Percentiles rank a stretch among this genome's conserved stretches.
phyloP scores from a whole-genome alignment of 2,329 filamentous ascomycete species.

The Pseudodiploospora longispora region DNA sequence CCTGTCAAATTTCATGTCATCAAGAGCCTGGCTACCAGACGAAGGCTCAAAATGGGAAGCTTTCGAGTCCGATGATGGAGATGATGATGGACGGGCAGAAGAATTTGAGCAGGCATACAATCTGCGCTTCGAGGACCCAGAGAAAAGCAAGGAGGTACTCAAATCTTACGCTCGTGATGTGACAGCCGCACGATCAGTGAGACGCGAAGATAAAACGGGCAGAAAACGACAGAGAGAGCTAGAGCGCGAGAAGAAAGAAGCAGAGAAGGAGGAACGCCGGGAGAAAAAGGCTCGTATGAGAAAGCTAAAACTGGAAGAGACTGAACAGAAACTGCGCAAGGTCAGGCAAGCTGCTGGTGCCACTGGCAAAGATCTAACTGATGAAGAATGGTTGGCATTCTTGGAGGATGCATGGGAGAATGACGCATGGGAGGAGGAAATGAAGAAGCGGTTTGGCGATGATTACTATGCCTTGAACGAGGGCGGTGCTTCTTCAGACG shows the following conservation, averaged over 20 bases:
- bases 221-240: conserved; percentile 72
- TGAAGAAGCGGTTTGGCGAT: conserved; percentile 81
- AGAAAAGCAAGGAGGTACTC: conserved; percentile 78
- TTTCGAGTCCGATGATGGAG: conserved; percentile 89
- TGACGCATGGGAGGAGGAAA: conserved; percentile 81
- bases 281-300: conserved; percentile 77
- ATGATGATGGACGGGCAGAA: conserved; percentile 71
- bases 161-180: conserved; percentile 85
- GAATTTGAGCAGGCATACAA: conserved; percentile 92
- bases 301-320: conserved; percentile 84
- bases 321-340: conserved; percentile 76
- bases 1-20: conserved; percentile 90
- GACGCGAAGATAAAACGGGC: conserved; percentile 70
- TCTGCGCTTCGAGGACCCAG: conserved; percentile 87
- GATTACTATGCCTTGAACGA: conserved; percentile 76
- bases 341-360: conserved; percentile 86
- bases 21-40: conserved; percentile 77
- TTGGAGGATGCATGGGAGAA: conserved; percentile 86
- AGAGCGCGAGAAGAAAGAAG: conserved; percentile 70
- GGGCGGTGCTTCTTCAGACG: conserved; percentile 57
- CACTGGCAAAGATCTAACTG: conserved; percentile 53
- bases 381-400: conserved; percentile 78
- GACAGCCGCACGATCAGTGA: conserved; percentile 71
- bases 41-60: conserved; percentile 63
- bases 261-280: conserved; percentile 65